Conservation (phyloP, 2,329 filamentous ascomycete genomes). For the Colletotrichum sp. region DNA sequence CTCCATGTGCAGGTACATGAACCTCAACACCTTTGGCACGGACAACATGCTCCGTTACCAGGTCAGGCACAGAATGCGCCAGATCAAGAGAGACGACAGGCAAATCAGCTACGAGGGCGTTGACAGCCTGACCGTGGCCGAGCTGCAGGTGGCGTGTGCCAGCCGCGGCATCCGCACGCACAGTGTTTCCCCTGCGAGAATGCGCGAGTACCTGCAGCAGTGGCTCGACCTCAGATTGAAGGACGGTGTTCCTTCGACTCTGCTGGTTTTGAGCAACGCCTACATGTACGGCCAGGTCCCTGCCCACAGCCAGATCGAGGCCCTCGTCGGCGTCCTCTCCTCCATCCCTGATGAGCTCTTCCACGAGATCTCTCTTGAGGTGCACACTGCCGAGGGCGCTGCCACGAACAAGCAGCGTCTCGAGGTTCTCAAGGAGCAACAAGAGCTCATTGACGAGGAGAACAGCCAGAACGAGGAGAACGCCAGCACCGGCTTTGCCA, state of each 20-base stretch:
- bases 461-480: slow-evolving; percentile 88
- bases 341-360: slow-evolving; percentile 97
- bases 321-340: slow-evolving; percentile 88
- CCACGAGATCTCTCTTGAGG: slow-evolving; percentile 99
- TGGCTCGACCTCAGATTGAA: slow-evolving; percentile 95
- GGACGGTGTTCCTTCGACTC: slow-evolving; percentile 93
- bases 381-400: slow-evolving; percentile 94
- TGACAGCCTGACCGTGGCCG: slow-evolving; percentile 88
- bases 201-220: slow-evolving; percentile 88
- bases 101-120: slow-evolving; percentile 95
- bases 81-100: slow-evolving; percentile 97
- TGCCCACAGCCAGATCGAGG: slow-evolving; percentile 88
- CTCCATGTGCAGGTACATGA: slow-evolving; percentile 98
- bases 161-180: slow-evolving; percentile 92
- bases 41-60: slow-evolving; percentile 98
- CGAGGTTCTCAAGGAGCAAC: slow-evolving; percentile 97
- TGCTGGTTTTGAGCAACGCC: slow-evolving; percentile 94
- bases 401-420: slow-evolving; percentile 99
- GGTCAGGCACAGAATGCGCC: slow-evolving; percentile 95
- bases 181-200: slow-evolving; percentile 84
- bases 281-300: slow-evolving; percentile 96
- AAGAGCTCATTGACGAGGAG: slow-evolving; percentile 97
- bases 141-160: slow-evolving; percentile 90
- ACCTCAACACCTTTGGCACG: slow-evolving; percentile 94
- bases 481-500: slow-evolving; percentile 74